Conservation (phyloP, 495 filamentous ascomycete species). For the Trichocladium antarcticum region DNA sequence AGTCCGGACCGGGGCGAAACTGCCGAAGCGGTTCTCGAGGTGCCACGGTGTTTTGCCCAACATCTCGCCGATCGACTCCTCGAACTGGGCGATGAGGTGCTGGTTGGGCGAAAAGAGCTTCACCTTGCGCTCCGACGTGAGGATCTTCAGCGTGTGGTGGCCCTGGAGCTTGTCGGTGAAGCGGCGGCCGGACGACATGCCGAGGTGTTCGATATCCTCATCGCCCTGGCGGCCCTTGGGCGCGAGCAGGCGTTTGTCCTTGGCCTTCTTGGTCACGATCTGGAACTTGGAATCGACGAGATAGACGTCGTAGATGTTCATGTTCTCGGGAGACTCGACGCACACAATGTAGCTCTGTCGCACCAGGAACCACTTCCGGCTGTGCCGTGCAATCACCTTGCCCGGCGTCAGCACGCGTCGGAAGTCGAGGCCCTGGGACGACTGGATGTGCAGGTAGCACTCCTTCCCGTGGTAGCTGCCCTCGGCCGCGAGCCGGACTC, state of each 20-base stretch:
- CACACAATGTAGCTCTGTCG: conserved; percentile 95
- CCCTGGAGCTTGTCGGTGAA: conserved; percentile 60
- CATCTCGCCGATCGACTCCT: conserved; percentile 85
- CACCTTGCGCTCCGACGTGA: conserved; percentile 79
- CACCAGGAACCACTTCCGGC: conserved; percentile 96
- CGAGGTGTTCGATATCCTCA: conserved; percentile 26
- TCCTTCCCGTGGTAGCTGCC: conserved; percentile 97
- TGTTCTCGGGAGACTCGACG: conserved; percentile 92
- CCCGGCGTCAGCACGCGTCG: conserved; percentile 65
- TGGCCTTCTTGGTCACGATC: conserved; percentile 63
- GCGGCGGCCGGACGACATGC: conserved; percentile 48
- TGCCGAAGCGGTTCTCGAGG: conserved; percentile 73
- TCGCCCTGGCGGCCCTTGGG: conserved; percentile 43
- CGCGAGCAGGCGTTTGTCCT: conserved; percentile 51
- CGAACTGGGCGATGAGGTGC: conserved; percentile 78
- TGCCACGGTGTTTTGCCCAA: conserved; percentile 67
- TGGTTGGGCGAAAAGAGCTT: conserved; percentile 90
- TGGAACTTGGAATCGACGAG: conserved; percentile 78
- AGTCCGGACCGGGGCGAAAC: conserved; percentile 82
- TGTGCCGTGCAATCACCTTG: conserved; percentile 67
- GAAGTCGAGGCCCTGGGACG: conserved; percentile 83
- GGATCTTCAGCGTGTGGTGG: conserved; percentile 73
- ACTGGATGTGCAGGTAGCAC: conserved; percentile 83
- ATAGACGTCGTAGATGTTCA: conserved; percentile 99
- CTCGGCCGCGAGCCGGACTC: conserved; percentile 89